Base-by-base conservation (phyloP, 768 basidiomycete species). In the Amanita rimosa region DNA sequence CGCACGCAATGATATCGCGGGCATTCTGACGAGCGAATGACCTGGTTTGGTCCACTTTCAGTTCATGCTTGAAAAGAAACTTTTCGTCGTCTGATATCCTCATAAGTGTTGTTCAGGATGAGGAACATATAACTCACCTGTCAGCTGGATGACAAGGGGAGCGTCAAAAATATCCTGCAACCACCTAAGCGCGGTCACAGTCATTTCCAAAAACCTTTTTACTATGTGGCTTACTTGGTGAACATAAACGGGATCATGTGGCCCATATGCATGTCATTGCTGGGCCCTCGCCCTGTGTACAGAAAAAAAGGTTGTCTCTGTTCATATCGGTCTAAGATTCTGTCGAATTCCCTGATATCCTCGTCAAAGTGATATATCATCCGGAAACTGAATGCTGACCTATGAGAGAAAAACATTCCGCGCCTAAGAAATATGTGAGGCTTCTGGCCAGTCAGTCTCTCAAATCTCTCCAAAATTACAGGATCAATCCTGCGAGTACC, bases 231-330 rank as follows among this genome's bases (percentile, higher is more conserved):
- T 54, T 58, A 95, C 92, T 96, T 94, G 52, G 96, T 97, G 64
- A 99, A 96, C 44, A 86, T 76, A 64, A 99, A 98, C 0, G 95
- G 96, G 44, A 97, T 82, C 85, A 94, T 85, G 63, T 99, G 96
- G 14, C 96, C 96, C 44, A 98, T 69, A 69, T 99, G 96, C 85
- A 98, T 86, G 60, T 91, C 94, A 61, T 90, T 90, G 59, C 90
- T 95, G 54, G 96, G 96, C 9, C 96, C 96, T 50, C 96, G 80
- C 27, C 96, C 96, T 1, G 96, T 99, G 66, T 99, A 99, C 54
- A 99, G 68, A 72, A 88, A 99, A 69, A 97, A 98, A 2, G 94
- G 96, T 64, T 98, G 96, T 13, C 89, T 84, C 60, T 95, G 85
- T 65, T 98, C 95, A 64, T 88, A 97, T 53, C 92, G 83, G 65